A percentile compares a stretch with the other conserved stretches of the same genome.
Evolutionary conservation across 345 rosid species (phyloP).

Genomic region (Lepidium sativum): DNA sequence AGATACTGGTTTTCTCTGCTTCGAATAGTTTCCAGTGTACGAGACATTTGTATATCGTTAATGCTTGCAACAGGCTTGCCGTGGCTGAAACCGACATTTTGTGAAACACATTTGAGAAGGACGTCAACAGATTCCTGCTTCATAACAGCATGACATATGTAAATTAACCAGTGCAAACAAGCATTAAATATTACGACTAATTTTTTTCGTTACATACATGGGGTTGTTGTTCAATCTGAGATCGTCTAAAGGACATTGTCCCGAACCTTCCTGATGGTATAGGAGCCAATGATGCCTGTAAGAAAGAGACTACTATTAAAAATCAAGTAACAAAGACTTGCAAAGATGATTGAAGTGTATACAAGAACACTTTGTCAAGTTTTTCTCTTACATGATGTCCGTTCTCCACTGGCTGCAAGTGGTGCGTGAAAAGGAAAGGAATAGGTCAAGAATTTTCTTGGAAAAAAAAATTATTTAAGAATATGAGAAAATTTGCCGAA

Average conservation of each 20-base stretch:
- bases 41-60: conserved; percentile 87
- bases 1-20: conserved; percentile 85
- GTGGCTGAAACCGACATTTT: conserved; percentile 62
- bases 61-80: conserved; percentile 78
- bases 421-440: conserved; percentile 6
- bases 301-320: conserved; percentile 5
- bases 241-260: conserved; percentile 46
- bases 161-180: conserved; percentile 7
- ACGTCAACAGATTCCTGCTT: conserved; percentile 67
- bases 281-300: conserved; percentile 46
- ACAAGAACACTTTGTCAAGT: conserved; percentile 5
- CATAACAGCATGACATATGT: conserved; percentile 15
- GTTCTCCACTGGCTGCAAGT: conserved; percentile 60
- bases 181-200: not conserved
- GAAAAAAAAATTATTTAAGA: not conserved
- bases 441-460: conserved; percentile 12
- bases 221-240: conserved; percentile 51
- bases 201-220: conserved; percentile 38
- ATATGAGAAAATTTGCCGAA: not conserved
- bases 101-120: conserved; percentile 53
- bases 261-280: conserved; percentile 42
- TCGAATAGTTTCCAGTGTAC: conserved; percentile 84
- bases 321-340: not conserved
- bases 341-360: not conserved
- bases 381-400: conserved; percentile 47